These are phyloP conservation scores for Panicum miliaceum DNA, from an alignment of 176 grass and related monocot species.

Conservation along the genomic window DNA sequence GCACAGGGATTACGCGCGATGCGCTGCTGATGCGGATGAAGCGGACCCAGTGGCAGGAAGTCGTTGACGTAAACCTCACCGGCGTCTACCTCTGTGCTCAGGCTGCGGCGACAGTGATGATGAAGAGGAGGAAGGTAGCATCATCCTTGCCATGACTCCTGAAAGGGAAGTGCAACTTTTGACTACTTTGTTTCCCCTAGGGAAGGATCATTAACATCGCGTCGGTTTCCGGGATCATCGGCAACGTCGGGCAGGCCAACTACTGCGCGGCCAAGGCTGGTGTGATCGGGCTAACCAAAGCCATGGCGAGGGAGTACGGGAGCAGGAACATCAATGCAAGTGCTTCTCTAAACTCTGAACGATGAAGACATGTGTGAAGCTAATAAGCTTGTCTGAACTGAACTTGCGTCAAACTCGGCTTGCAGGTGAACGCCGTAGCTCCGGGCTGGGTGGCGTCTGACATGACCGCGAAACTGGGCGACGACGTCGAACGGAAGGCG, in stretches of 20 bases:
- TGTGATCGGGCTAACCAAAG: conserved; percentile 92
- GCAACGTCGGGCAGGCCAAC: conserved; percentile 86
- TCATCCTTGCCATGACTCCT: too few relatives aligned
- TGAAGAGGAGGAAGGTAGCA: conserved; percentile 82
- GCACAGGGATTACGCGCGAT: conserved; percentile 84
- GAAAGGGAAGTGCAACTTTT: neutral
- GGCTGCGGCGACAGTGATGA: conserved; percentile 83
- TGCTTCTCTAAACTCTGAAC: neutral
- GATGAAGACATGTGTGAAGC: too few relatives aligned
- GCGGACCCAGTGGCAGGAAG: conserved; percentile 90
- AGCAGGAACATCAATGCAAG: conserved; percentile 94
- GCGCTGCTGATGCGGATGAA: conserved; percentile 97
- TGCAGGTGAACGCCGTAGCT: conserved; percentile 82
- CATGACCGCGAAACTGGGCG: conserved; percentile 79
- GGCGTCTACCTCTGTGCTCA: conserved; percentile 90
- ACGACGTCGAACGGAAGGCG: conserved; percentile 76
- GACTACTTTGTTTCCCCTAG: conserved; percentile 29
- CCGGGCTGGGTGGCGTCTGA: conserved; percentile 88
- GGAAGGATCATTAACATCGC: conserved; percentile 92
- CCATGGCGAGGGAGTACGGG: conserved; percentile 86
- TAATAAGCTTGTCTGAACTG: neutral
- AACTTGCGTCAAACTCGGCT: neutral
- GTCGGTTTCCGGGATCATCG: conserved; percentile 83
- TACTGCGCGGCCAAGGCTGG: conserved; percentile 94
- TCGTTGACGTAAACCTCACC: conserved; percentile 93